Conservation (phyloP, 176 grass and related monocot species). For the Coix lacrymajobi region DNA sequence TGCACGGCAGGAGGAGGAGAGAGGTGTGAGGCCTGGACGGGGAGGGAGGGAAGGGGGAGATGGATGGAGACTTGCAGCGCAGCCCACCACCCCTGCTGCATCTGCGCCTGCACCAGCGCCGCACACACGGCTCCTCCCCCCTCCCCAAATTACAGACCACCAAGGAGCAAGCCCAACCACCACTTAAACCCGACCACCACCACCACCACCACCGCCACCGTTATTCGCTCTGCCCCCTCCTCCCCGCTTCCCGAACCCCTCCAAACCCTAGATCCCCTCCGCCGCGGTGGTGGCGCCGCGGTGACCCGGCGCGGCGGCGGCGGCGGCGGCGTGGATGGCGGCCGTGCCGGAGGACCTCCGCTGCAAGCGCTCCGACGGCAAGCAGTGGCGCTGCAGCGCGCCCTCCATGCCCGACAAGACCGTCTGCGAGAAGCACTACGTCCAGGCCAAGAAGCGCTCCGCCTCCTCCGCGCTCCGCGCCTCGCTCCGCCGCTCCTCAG, state of each 20-base stretch:
- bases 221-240: neutral
- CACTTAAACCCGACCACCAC: slow-evolving; percentile 26
- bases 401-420: slow-evolving; percentile 94
- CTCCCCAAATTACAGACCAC: slow-evolving; percentile 28
- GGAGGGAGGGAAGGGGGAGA: neutral
- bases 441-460: slow-evolving; percentile 95
- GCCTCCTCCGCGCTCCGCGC: slow-evolving; percentile 85
- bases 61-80: slow-evolving; percentile 44
- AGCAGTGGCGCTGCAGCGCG: slow-evolving; percentile 98
- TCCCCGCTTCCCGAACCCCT: neutral
- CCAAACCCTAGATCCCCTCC: slow-evolving; percentile 50
- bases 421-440: slow-evolving; percentile 97
- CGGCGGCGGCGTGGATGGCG: slow-evolving; percentile 32
- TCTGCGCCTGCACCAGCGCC: neutral
- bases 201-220: slow-evolving; percentile 20
- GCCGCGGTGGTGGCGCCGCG: neutral
- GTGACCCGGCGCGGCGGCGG: neutral
- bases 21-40: neutral
- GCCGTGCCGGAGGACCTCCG: slow-evolving; percentile 74
- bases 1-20: neutral
- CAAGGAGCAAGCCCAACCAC: slow-evolving; percentile 30
- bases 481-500: slow-evolving; percentile 53
- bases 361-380: slow-evolving; percentile 98
- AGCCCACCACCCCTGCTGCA: neutral
- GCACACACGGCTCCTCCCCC: neutral